A percentile compares a stretch with the other conserved stretches of the same genome.
These are phyloP conservation scores for Macrotyloma uniflorum DNA, from an alignment of 306 rosid genomes.

Conservation along the genomic window DNA sequence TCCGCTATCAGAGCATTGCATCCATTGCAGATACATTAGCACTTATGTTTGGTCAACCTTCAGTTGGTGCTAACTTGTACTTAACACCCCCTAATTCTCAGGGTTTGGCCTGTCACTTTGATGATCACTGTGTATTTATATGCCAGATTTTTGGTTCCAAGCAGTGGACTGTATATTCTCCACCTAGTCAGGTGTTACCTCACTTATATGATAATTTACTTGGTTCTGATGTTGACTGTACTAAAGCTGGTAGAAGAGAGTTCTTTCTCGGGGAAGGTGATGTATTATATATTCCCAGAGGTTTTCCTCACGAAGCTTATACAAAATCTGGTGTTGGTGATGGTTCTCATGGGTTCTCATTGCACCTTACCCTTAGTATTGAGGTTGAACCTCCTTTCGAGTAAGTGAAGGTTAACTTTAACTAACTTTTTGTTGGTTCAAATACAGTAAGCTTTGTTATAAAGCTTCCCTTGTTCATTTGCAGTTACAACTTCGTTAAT, in stretches of 20 bases:
- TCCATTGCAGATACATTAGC: slow-evolving; percentile 74
- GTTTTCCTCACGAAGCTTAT: slow-evolving; percentile 81
- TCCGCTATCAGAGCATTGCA: slow-evolving; percentile 65
- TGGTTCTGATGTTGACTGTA: slow-evolving; percentile 51
- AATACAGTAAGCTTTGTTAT: not conserved
- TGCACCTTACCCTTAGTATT: slow-evolving; percentile 80
- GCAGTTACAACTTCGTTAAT: not conserved
- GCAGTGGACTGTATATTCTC: slow-evolving; percentile 69
- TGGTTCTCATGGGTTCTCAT: slow-evolving; percentile 60
- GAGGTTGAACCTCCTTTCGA: slow-evolving; percentile 91
- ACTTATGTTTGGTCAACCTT: slow-evolving; percentile 81
- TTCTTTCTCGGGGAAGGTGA: slow-evolving; percentile 73
- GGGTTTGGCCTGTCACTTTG: slow-evolving; percentile 80
- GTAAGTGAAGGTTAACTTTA: slow-evolving; percentile 58
- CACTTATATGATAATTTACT: slow-evolving; percentile 68
- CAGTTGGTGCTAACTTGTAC: slow-evolving; percentile 89
- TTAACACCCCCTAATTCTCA: slow-evolving; percentile 89
- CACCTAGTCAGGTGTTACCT: slow-evolving; percentile 58
- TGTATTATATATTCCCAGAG: slow-evolving; percentile 83
- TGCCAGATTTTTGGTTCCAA: slow-evolving; percentile 85
- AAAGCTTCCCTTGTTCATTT: not conserved
- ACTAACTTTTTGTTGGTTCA: slow-evolving; percentile 20
- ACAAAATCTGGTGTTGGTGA: slow-evolving; percentile 48
- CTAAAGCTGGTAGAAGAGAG: slow-evolving; percentile 44
- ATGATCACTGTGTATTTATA: slow-evolving; percentile 89